Evolutionary conservation across 2,329 filamentous ascomycete genomes (phyloP), one percentile per base, ranked within the genome.

Genomic region (Fusarium albosuccineum): DNA sequence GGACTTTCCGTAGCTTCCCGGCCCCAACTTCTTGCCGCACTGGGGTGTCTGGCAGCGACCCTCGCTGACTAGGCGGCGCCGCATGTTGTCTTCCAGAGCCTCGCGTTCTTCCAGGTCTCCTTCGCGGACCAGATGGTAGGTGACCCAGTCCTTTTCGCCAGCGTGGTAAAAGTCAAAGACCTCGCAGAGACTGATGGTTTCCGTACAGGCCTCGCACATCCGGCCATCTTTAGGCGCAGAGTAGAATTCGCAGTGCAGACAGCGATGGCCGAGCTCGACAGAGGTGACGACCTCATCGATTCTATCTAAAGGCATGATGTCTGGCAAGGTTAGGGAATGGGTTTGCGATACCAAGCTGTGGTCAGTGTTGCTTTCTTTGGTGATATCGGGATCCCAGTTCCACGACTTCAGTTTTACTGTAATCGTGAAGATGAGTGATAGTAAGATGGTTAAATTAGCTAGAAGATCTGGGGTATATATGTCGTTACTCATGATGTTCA

Each of bases 381-480:
- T n/a, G 11, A 14, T 11, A 10, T 22, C 11, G 11, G 17, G 16
- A 6, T 36, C 22, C 17, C 7, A 13, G 29, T 27, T 22, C 17
- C 4, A 45, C 5, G 11, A 29, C 33, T 14, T 48, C 34, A 39
- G 4, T 9, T 40, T 11, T 13, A 26, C 11, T 42, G 33, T 36
- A 7, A 29, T n/a, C 8, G n/a, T 17, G 9, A n/a, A 22, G n/a
- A 5, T 10, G 22, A 37, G 10, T n/a, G 33, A 5, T 11, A 22
- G 4, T 16, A 16, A 22, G n/a, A 13, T 33, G 39, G 41, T 66
- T 40, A 50, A 45, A 68, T 69, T 69, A 69, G 46, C 48, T 66
- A 66, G 48, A 49, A 60, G 49, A 42, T 11, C 36, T 36, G 44
- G 66, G 66, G 66, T 68, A 68, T 68, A 68, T 69, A 66, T 69